Evolutionary conservation across 805 yeast species (phyloP).

Genomic region (Cyberlindnera samutprakarnensis): DNA sequence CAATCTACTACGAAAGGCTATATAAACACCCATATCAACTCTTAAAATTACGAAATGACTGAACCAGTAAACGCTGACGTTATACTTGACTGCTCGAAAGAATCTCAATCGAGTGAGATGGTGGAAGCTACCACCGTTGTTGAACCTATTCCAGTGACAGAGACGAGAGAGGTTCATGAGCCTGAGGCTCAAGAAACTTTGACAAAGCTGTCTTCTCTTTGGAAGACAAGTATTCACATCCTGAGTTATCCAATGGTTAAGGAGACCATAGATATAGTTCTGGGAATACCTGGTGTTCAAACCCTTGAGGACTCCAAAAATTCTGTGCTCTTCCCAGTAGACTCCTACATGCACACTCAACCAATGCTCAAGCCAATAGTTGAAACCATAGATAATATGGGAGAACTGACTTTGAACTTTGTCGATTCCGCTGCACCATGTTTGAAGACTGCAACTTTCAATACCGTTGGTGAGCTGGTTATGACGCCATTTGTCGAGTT

Average conservation of each 20-base stretch:
- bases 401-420: constrained; percentile 46
- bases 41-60: too few relatives aligned
- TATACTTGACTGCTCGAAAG: too few relatives aligned
- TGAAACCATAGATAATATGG: constrained; percentile 39
- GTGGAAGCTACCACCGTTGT: too few relatives aligned
- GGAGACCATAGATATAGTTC: constrained; percentile 29
- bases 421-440: constrained; percentile 57
- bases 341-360: constrained; percentile 25
- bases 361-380: constrained; percentile 34
- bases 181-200: too few relatives aligned
- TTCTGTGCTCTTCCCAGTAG: constrained; percentile 12
- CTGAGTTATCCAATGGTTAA: constrained; percentile 41
- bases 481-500: constrained; percentile 40
- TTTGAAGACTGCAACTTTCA: constrained; percentile 45
- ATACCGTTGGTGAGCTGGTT: constrained; percentile 39
- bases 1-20: too few relatives aligned
- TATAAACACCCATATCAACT: too few relatives aligned
- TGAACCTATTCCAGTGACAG: too few relatives aligned
- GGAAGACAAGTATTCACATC: constrained; percentile 30
- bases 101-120: too few relatives aligned
- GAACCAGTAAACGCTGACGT: too few relatives aligned
- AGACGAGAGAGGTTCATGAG: too few relatives aligned
- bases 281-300: constrained; percentile 31
- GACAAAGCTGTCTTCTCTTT: too few relatives aligned
- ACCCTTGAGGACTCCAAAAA: constrained; percentile 23